Conservation (phyloP, 2,329 filamentous ascomycete genomes). For the Fusarium robinianum region DNA sequence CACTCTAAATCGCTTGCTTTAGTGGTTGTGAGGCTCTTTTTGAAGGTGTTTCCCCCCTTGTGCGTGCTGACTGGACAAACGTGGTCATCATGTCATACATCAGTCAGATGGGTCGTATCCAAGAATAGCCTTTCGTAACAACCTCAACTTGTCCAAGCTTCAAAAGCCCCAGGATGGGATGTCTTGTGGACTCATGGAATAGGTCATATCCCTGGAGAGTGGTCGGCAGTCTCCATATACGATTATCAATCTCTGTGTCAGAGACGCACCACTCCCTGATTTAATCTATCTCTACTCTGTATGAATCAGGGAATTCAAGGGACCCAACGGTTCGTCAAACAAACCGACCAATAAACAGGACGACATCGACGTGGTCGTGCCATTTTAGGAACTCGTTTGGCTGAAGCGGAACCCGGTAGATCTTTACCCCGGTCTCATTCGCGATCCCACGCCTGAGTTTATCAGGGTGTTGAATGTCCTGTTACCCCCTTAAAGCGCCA, state of each 20-base stretch:
- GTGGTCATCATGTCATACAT: too few species aligned
- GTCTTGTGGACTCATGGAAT: too few species aligned
- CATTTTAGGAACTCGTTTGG: conserved; percentile 10
- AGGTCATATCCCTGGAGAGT: too few species aligned
- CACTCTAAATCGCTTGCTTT: background rate
- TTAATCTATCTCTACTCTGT: too few species aligned
- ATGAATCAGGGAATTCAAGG: conserved; percentile 5
- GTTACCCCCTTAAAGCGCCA: conserved; percentile 27
- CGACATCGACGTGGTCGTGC: conserved; percentile 2
- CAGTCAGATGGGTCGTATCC: too few species aligned
- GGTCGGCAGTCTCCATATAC: too few species aligned
- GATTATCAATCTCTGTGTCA: conserved; percentile 8
- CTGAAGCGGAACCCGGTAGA: conserved; percentile 26
- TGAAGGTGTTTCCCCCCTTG: too few species aligned
- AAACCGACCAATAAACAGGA: conserved; percentile 17
- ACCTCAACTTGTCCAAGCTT: too few species aligned
- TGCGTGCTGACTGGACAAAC: too few species aligned
- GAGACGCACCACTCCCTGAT: conserved; percentile 1
- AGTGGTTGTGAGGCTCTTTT: too few species aligned
- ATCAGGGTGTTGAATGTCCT: conserved; percentile 28
- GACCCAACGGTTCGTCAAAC: conserved; percentile 5
- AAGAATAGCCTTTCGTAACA: too few species aligned
- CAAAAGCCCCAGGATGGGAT: too few species aligned
- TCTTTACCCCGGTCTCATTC: conserved; percentile 32
- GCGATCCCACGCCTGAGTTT: conserved; percentile 16